Evolutionary conservation across 192 early-diverging fungal species (phyloP), one percentile per base, ranked within the genome.

Genomic region (Backusella parvicylindrica): DNA sequence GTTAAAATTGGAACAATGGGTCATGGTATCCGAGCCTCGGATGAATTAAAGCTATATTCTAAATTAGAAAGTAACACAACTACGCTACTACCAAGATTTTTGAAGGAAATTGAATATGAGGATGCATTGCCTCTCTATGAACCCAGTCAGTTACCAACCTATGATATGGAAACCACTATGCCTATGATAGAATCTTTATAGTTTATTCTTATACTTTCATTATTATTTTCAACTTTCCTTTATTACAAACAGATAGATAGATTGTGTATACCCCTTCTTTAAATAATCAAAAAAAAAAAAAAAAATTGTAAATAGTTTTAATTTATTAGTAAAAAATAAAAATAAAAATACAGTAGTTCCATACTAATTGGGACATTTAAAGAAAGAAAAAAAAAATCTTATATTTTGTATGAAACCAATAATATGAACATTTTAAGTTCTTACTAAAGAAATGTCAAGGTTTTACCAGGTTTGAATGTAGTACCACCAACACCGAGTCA

Each of bases 1-100:
- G 64, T 76, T 37, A 53, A 56, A 0, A 71, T 76, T 37, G 75
- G 75, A 50, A 76, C 75, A 2, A 21, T 76, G n/a, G 75, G 75
- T 40, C 71, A 71, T 18, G 75, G 75, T 26, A 71, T 76, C 37
- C 53, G 69, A 38, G 23, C 69, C 26, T 64, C 75, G 11, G 35
- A 70, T 35, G 75, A 76, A 30, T 18, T 71, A 2, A 69, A 76
- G 26, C 18, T 76, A 6, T 76, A 76, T 37, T 53, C 68, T 21
- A 53, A 38, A 9, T 36, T 68, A 13, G 32, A 18, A n/a, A 56
- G 36, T 26, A 64, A 32, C 6, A 38, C 30, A 15, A 53, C 75
- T 32, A 41, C 68, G 11, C 74, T 40, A 35, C 6, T 23, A 53
- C 75, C 75, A 36, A 30, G 8, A 30, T 76, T 76, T 47, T 28